phyloP scores from a whole-genome alignment of 257 asterid species.

The Coffea canephora region DNA sequence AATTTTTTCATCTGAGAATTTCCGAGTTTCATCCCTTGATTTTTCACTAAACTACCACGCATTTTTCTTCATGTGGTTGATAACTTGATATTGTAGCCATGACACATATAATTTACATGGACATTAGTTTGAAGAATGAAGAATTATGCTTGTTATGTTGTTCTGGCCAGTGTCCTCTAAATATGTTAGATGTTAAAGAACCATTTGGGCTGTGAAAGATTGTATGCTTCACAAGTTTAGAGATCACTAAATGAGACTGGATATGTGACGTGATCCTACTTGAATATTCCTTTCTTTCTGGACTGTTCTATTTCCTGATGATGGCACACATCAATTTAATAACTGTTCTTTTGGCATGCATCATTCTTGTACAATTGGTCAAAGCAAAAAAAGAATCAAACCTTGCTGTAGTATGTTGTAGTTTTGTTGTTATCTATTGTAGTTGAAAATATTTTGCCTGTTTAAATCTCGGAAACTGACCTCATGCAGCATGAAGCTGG shows the following conservation, averaged over 20 bases:
- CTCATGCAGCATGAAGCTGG: constrained; percentile 79
- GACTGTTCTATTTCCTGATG: not conserved
- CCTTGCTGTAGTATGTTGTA: not conserved
- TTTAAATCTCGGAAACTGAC: not conserved
- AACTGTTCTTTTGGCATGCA: not conserved
- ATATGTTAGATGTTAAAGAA: not conserved
- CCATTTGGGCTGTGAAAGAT: not conserved
- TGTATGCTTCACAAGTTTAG: not conserved
- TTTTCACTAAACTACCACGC: not conserved
- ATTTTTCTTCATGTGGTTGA: not conserved
- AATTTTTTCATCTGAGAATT: not conserved
- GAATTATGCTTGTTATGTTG: not conserved
- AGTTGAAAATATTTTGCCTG: not conserved
- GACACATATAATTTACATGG: no score
- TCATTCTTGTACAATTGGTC: not conserved
- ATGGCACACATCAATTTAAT: not conserved
- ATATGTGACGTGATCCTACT: not conserved
- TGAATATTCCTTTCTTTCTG: not conserved
- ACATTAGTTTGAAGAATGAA: not conserved
- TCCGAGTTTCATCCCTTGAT: not conserved
- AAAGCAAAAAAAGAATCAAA: not conserved
- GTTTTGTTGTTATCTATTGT: not conserved
- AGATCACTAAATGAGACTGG: not conserved
- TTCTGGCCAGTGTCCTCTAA: no score
- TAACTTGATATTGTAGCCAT: no score